Base-by-base conservation (phyloP, 441 rosid genomes). In the Adansonia madagascariensis region DNA sequence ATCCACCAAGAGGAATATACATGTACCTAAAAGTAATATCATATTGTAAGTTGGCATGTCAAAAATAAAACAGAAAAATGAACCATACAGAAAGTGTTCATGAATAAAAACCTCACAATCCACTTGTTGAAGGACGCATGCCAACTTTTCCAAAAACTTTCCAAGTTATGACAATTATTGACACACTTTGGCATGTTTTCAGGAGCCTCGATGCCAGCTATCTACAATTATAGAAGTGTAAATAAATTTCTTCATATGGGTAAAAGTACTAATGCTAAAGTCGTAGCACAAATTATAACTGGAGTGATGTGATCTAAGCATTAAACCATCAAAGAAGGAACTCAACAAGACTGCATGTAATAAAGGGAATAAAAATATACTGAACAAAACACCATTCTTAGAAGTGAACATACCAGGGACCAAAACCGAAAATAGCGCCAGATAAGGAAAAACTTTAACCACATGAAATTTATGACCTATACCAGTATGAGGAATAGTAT, bases 401-500 rank as follows among this genome's bases (percentile, higher is more conserved):
- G 27, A 52, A 70, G 43, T 10, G 67, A 74, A 35, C 86, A 62
- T 90, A 95, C 99, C 98, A 95, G 88, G 46, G 99, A 94, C 94
- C 97, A 95, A 79, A 92, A 90, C 64, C 99, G 92, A 83, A 94
- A 95, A 85, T 87, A 94, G 85, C 98, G 95, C 99, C 99, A 95
- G 77, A 95, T 90, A 77, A 95, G 91, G 78, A 85, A 88, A 84
- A 95, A 95, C 81, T 95, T 94, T 39, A 95, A 88, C 99, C 99
- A 95, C 99, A 94, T 95, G 85, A 95, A 95, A 86, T 91, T 95
- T 76, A 95, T 82, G 69, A 95, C 98, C 99, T 95, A 89, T 49
- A 74, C 78, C 84, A 84, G 65, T 46, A 88, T 27, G 79, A 49
- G 71, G 49, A 66, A 73, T 46, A 74, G 57, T 15, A 41, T 75